Base-by-base conservation (phyloP, 2,329 filamentous ascomycete species). In the Orbilia blumenaviensis region DNA sequence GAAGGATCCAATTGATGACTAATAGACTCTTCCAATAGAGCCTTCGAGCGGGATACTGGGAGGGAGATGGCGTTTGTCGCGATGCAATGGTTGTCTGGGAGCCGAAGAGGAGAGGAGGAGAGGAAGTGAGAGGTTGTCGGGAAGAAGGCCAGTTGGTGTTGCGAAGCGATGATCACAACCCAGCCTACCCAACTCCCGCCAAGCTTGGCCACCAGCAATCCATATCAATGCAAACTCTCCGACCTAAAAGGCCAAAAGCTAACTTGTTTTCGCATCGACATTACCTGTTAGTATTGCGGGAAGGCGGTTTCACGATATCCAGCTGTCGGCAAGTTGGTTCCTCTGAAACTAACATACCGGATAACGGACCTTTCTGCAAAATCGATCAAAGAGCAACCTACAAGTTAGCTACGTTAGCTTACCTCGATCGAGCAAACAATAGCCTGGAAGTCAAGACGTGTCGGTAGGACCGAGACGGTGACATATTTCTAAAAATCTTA, bases 1-100 rank as follows among this genome's bases (percentile, higher is more conserved):
- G 44, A 52, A 74, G 69, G 69, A 74, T 74, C 69, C 62, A 67
- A 61, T 66, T 62, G 62, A 56, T 67, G 52, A 66, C n/a, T 62
- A 66, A 74, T 42, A 42, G 1, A 52, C 7, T 12, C 32, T 41
- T 21, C 9, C 29, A 25, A 46, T 34, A 14, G n/a, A n/a, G 38
- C 38, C 29, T 63, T 1, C 12, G 7, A 21, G 60, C 34, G 50
- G 50, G 23, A 38, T 25, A 48, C 21, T 27, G 12, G 64, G 18
- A 29, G 29, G 8, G 7, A 21, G 42, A 27, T 18, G 41, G 23
- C 18, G 42, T 62, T n/a, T n/a, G 34, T 23, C 18, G 29, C 4
- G 42, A 62, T 36, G 38, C 12, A 27, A 36, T 62, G 46, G 62
- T 41, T 6, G 18, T n/a, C 2, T 46, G 23, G 10, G 50, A 52